Conservation (phyloP, 2,329 filamentous ascomycete species). For the Colletotrichum plurivorum region DNA sequence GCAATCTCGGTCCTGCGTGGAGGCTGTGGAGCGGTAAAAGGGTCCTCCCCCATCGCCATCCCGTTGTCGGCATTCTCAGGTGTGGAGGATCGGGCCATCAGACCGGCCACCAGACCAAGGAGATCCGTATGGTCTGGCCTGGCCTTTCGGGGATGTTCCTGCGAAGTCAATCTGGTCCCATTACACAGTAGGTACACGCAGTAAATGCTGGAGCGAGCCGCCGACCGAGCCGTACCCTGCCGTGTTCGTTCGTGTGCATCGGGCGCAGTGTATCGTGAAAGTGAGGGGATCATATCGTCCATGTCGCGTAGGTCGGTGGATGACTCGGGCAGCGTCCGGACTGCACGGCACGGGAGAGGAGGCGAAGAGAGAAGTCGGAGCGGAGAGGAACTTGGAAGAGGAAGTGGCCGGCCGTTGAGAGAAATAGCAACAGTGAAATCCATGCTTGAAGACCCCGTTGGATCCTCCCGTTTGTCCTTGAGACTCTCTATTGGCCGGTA, state of each 20-base stretch:
- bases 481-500: background rate
- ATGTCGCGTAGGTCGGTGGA: background rate
- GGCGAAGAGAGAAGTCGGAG: background rate
- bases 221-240: background rate
- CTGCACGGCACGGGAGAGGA: background rate
- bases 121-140: background rate
- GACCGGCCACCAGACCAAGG: background rate
- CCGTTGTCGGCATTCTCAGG: slow-evolving; percentile 7
- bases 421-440: background rate
- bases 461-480: background rate
- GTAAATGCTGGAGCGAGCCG: background rate
- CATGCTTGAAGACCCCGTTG: too few species aligned
- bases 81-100: slow-evolving; percentile 3
- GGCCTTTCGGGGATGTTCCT: slow-evolving; percentile 2
- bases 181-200: too few species aligned
- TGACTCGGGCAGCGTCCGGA: slow-evolving; percentile 7
- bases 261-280: background rate
- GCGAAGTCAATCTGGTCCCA: slow-evolving; percentile 3
- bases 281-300: background rate
- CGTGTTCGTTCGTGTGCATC: background rate
- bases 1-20: background rate
- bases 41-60: background rate
- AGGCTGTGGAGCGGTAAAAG: background rate
- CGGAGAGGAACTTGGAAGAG: background rate
- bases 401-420: background rate